A percentile compares a stretch with the other conserved stretches of the same genome.
Evolutionary conservation across 2,329 filamentous ascomycete genomes (phyloP).

Genomic region (Ceratocystis papillata): DNA sequence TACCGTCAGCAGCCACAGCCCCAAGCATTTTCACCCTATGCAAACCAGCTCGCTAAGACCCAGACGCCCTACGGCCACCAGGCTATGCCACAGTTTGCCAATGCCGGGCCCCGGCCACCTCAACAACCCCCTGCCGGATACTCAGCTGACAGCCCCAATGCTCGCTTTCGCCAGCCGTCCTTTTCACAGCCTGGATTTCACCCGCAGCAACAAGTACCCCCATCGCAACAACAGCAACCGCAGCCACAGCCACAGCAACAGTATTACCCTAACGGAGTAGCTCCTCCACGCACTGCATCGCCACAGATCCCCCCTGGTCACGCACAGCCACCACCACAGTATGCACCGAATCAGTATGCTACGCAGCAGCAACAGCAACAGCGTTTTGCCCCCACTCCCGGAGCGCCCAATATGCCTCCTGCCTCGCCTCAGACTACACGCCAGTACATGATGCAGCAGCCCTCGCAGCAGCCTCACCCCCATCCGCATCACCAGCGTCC

Average conservation of each 20-base stretch:
- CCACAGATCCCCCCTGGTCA: conserved; percentile 36
- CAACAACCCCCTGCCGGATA: conserved; percentile 29
- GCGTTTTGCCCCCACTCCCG: conserved; percentile 6
- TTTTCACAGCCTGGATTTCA: conserved; percentile 30
- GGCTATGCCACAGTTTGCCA: conserved; percentile 39
- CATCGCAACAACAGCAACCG: conserved; percentile 18
- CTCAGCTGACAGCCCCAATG: conserved; percentile 34
- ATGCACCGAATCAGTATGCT: conserved; percentile 6
- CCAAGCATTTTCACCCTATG: conserved; percentile 39
- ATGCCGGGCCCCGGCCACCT: conserved; percentile 14
- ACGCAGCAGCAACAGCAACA: conserved; percentile 20
- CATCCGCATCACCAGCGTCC: conserved; percentile 15
- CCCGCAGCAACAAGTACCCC: conserved; percentile 29
- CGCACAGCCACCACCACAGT: conserved; percentile 16
- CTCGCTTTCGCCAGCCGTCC: conserved; percentile 34
- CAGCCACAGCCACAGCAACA: conserved; percentile 21
- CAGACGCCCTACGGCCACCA: conserved; percentile 44
- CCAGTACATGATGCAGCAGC: conserved; percentile 24
- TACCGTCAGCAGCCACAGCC: conserved; percentile 27
- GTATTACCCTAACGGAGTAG: conserved; percentile 38
- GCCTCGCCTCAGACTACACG: conserved; percentile 20
- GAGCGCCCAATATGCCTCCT: conserved; percentile 23
- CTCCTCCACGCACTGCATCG: conserved; percentile 37
- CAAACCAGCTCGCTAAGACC: conserved; percentile 42
- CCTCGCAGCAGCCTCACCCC: conserved; percentile 16